A percentile compares a stretch with the other conserved stretches of the same genome.
phyloP scores from a whole-genome alignment of 2,329 filamentous ascomycete species.

The Colletotrichum shisoi region DNA sequence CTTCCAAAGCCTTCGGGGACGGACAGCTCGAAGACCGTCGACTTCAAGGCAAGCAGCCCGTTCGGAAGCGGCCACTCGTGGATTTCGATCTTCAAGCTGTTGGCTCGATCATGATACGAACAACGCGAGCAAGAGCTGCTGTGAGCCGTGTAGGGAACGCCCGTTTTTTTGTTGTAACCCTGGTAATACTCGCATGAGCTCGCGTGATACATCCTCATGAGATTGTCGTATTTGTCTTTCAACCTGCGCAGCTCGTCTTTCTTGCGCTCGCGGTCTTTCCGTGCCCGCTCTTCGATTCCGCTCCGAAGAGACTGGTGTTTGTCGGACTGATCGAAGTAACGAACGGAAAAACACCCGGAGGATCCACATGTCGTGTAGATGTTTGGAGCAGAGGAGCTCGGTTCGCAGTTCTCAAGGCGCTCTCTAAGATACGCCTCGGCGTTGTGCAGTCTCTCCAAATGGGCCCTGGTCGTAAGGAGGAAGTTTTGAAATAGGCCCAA shows the following conservation, averaged over 20 bases:
- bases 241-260: slow-evolving; percentile 46
- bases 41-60: slow-evolving; percentile 46
- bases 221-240: slow-evolving; percentile 43
- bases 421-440: slow-evolving; percentile 59
- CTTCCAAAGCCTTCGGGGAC: slow-evolving; percentile 51
- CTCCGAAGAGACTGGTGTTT: slow-evolving; percentile 14
- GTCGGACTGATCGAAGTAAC: slow-evolving; percentile 56
- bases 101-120: slow-evolving; percentile 44
- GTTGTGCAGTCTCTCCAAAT: slow-evolving; percentile 55
- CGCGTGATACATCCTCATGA: slow-evolving; percentile 41
- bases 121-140: slow-evolving; percentile 51
- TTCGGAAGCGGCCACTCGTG: slow-evolving; percentile 66
- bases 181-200: slow-evolving; percentile 19
- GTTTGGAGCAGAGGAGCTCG: background rate
- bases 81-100: slow-evolving; percentile 53
- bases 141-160: slow-evolving; percentile 20
- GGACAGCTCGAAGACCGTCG: slow-evolving; percentile 62
- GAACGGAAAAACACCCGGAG: slow-evolving; percentile 54
- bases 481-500: slow-evolving; percentile 53
- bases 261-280: slow-evolving; percentile 44
- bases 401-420: slow-evolving; percentile 44
- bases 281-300: slow-evolving; percentile 44
- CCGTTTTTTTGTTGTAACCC: background rate
- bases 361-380: slow-evolving; percentile 52
- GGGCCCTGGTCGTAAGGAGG: slow-evolving; percentile 52